phyloP scores from a whole-genome alignment of 306 rosid species.

The cucumber (Cucumis sativus) region DNA sequence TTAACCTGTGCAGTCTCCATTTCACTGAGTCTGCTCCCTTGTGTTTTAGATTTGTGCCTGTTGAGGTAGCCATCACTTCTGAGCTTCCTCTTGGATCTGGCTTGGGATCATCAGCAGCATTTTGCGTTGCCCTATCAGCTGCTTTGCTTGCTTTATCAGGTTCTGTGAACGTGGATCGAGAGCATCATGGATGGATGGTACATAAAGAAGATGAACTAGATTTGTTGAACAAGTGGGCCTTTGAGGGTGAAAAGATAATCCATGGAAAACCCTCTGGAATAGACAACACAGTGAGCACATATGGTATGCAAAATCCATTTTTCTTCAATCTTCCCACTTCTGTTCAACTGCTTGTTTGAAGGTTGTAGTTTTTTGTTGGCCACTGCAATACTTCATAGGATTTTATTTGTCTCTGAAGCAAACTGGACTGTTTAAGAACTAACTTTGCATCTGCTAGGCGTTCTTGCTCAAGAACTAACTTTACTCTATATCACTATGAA shows the following conservation, averaged over 20 bases:
- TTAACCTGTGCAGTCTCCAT: not conserved
- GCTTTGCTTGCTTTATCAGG: conserved; percentile 60
- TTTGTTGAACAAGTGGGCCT: conserved; percentile 86
- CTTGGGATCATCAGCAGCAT: conserved; percentile 84
- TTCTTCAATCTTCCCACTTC: not conserved
- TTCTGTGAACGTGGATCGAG: conserved; percentile 39
- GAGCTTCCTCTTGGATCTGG: conserved; percentile 93
- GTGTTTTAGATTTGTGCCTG: conserved; percentile 68
- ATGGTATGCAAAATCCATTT: conserved; percentile 38
- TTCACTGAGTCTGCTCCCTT: conserved; percentile 5
- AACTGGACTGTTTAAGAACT: not conserved
- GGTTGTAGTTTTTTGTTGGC: not conserved
- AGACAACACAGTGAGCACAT: conserved; percentile 87
- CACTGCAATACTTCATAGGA: not conserved
- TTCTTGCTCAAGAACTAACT: too few species aligned
- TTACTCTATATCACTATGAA: too few species aligned
- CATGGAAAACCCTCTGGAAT: conserved; percentile 98
- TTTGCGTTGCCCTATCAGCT: conserved; percentile 68
- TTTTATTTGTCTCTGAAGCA: not conserved
- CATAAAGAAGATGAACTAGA: conserved; percentile 52
- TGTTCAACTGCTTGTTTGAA: not conserved
- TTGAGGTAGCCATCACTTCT: conserved; percentile 55
- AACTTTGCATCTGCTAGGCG: not conserved
- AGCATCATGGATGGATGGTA: conserved; percentile 48
- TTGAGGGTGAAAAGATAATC: conserved; percentile 91